A percentile compares a stretch with the other conserved stretches of the same genome.
phyloP scores from a whole-genome alignment of 2,329 filamentous ascomycete species.

The Beauveria sp. region DNA sequence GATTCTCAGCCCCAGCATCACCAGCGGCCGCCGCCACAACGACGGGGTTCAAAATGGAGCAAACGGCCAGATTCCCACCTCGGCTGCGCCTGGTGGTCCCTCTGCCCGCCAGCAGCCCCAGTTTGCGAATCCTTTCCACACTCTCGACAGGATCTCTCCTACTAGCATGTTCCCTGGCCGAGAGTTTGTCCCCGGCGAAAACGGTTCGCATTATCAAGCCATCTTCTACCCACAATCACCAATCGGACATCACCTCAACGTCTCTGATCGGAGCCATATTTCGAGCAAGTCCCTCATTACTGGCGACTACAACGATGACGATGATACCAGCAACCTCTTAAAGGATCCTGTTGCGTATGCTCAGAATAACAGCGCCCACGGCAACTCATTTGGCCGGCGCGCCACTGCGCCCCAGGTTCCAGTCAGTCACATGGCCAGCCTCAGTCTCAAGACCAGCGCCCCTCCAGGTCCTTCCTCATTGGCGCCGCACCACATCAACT shows the following conservation, averaged over 20 bases:
- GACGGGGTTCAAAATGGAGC: constrained; percentile 14
- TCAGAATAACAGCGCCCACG: constrained; percentile 40
- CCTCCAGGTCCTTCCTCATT: constrained; percentile 44
- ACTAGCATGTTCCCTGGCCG: constrained; percentile 44
- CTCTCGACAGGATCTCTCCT: constrained; percentile 54
- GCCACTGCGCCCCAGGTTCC: constrained; percentile 67
- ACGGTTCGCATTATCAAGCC: constrained; percentile 47
- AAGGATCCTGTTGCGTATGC: constrained; percentile 67
- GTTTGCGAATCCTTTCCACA: constrained; percentile 52
- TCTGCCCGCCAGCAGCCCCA: constrained; percentile 46
- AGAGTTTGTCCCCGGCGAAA: constrained; percentile 50
- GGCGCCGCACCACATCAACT: constrained; percentile 34
- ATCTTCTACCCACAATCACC: constrained; percentile 69
- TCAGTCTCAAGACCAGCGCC: constrained; percentile 64
- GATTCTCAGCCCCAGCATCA: constrained; percentile 39
- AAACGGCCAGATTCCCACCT: constrained; percentile 25
- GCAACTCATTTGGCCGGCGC: constrained; percentile 42
- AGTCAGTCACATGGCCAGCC: constrained; percentile 56
- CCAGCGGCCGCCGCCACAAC: constrained; percentile 20
- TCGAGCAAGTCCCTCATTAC: constrained; percentile 67
- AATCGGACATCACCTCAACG: constrained; percentile 55
- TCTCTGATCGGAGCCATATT: constrained; percentile 47
- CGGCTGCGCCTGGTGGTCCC: constrained; percentile 29
- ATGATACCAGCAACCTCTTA: constrained; percentile 65
- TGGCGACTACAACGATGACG: constrained; percentile 55